Base-by-base conservation (phyloP, 2,329 filamentous ascomycete genomes). In the Sphaerulina musiva region DNA sequence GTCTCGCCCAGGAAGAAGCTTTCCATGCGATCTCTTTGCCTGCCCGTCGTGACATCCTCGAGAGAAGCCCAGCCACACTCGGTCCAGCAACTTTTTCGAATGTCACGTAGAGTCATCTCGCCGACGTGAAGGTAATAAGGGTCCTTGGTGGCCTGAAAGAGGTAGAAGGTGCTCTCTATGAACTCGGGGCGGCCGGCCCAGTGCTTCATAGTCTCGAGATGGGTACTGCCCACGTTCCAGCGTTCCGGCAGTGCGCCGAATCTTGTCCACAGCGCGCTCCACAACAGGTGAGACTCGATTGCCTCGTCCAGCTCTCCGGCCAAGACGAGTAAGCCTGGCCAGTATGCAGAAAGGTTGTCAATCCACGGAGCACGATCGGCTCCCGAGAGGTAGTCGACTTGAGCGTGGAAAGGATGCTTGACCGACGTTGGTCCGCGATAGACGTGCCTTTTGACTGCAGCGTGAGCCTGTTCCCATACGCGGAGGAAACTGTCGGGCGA, bases 1-100 rank as follows among this genome's bases (percentile, higher is more conserved):
- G 93, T 98, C 72, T 98, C 93, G 11, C 93, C 92, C 1, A 98
- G 78, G 66, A 97, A 97, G 77, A 97, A 98, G 69, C 92, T 97
- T 72, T 98, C 93, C 93, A 97, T 97, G 34, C 93, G 86, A 69
- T 98, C 91, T 62, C 82, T 88, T 71, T 89, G 83, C 72, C 96
- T 89, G 3, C 92, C 92, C n/a, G 68, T 75, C 6, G 71, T 69
- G 17, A 79, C 76, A 57, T 79, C 76, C 31, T 75, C 71, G 40
- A 97, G 77, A 0, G 92, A 92, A 11, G 92, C 88, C 90, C 92
- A 97, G 40, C 93, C 93, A 65, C 93, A 98, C 58, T 82, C 80
- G 0, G 90, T 89, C 82, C 89, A 90, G 72, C 93, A 98, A 51
- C 92, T 82, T 46, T 88, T 80, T 64, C 87, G 85, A 65, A 98